Evolutionary conservation across 306 rosid species (phyloP).

Genomic region (Inga laurina): DNA sequence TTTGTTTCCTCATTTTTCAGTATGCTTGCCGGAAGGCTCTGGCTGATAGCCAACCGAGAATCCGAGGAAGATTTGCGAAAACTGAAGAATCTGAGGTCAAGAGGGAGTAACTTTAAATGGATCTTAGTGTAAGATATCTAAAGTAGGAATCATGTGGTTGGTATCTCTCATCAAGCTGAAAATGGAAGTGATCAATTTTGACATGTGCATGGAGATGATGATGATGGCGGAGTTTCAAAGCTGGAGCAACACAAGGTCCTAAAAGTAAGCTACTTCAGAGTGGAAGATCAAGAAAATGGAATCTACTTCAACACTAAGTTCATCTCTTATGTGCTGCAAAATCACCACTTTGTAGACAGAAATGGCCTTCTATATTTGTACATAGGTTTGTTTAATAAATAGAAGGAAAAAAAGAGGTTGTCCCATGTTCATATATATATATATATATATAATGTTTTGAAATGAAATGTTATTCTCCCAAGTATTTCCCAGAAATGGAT

Average conservation of each 20-base stretch:
- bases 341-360: conserved; percentile 35
- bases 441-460: conserved; percentile 13
- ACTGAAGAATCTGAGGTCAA: conserved; percentile 68
- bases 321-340: conserved; percentile 37
- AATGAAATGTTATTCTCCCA: conserved; percentile 17
- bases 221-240: conserved; percentile 20
- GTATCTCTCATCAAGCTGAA: conserved; percentile 28
- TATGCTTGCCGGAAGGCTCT: conserved; percentile 99
- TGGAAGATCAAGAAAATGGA: neutral
- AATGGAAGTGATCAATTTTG: conserved; percentile 33
- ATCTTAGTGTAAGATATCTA: conserved; percentile 15
- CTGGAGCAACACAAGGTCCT: conserved; percentile 28
- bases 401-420: conserved; percentile 28
- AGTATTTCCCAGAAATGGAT: neutral
- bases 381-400: conserved; percentile 72
- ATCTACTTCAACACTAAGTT: conserved; percentile 28
- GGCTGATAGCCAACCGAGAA: conserved; percentile 97
- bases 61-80: conserved; percentile 98
- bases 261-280: conserved; percentile 3
- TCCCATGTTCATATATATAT: conserved; percentile 36
- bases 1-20: conserved; percentile 37
- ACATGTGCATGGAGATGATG: conserved; percentile 14
- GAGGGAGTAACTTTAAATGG: conserved; percentile 51
- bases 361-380: conserved; percentile 53
- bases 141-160: conserved; percentile 47